Evolutionary conservation across 192 early-diverging fungal genomes (phyloP), one percentile per base, ranked within the genome.

Genomic region (Pilobolus umbonatus): DNA sequence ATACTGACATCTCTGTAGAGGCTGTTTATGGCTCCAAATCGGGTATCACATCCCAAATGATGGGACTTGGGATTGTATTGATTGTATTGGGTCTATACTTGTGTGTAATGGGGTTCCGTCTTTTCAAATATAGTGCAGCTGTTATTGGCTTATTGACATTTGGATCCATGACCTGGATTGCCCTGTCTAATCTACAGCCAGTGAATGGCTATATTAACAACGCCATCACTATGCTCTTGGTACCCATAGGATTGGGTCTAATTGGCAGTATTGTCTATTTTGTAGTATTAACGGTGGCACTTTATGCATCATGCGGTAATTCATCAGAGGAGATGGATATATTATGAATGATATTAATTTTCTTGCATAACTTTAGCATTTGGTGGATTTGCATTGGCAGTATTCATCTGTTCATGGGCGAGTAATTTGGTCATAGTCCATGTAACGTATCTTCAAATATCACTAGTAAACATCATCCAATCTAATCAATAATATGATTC

Each of bases 251-350:
- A 11, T 26, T 63, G 30, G 61, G 61, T 46, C 30, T 63, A 17
- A 31, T 63, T 1, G 61, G 61, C 9, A 32, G 53, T 0, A 56
- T 63, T 2, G 56, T 63, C 15, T 63, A 55, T 63, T 63, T 59
- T 83, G 78, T 70, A 75, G 75, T 42, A 67, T 93, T 4, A n/a
- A 28, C 1, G 21, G n/a, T 56, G 22, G 39, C 39, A 42, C 19
- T 42, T 4, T 42, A 42, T 42, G 15, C 19, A 5, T 12, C 19
- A 5, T 15, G 39, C 5, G 39, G 39, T 42, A 42, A 42, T n/a
- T 87, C 84, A 17, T 60, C 91, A 17, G 79, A 84, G 48, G 67
- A 86, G 10, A 64, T 93, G 11, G 92, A 89, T 24, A 6, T 2
- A 6, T 3, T 54, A 19, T 10, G 8, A 21, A 40, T 10, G 12